phyloP scores from a whole-genome alignment of 164 flowering plant species.

The Dillenia turbinata region DNA sequence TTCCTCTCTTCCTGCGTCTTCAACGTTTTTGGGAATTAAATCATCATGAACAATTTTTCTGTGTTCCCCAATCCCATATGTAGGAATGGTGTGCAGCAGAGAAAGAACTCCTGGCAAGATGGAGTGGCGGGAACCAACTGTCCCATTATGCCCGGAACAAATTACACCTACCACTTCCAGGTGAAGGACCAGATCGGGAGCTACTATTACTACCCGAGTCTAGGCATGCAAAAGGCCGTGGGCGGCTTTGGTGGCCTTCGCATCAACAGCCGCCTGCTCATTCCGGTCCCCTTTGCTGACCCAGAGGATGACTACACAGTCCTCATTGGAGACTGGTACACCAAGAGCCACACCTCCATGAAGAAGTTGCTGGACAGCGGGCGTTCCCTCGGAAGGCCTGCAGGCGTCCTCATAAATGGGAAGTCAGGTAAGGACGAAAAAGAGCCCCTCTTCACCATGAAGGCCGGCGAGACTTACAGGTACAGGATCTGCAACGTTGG shows the following conservation, averaged over 20 bases:
- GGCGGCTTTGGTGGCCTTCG: constrained; percentile 42
- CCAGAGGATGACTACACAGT: constrained; percentile 57
- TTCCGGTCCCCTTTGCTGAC: constrained; percentile 38
- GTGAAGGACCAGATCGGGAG: constrained; percentile 51
- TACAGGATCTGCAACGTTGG: constrained; percentile 47
- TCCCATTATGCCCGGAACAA: constrained; percentile 44
- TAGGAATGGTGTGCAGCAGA: constrained; percentile 45
- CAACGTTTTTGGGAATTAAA: too few species aligned
- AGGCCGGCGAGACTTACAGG: constrained; percentile 40
- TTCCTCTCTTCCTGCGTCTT: too few species aligned
- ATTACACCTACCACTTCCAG: constrained; percentile 48
- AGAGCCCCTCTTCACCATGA: constrained; percentile 29
- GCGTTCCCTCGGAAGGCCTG: constrained; percentile 27
- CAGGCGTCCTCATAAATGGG: constrained; percentile 39
- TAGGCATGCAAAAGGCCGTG: constrained; percentile 24
- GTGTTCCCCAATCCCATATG: too few species aligned
- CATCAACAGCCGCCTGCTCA: constrained; percentile 35
- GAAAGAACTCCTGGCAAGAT: constrained; percentile 64
- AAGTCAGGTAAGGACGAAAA: constrained; percentile 14
- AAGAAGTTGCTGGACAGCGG: constrained; percentile 26
- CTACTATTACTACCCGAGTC: constrained; percentile 41
- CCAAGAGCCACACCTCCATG: constrained; percentile 23
- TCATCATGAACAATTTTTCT: too few species aligned
- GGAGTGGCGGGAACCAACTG: constrained; percentile 38
- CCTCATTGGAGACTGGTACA: constrained; percentile 54